Percentiles rank a stretch among this genome's conserved stretches.
Evolutionary conservation across 2,329 filamentous ascomycete species (phyloP).

Genomic region (Thelonectria rubi): DNA sequence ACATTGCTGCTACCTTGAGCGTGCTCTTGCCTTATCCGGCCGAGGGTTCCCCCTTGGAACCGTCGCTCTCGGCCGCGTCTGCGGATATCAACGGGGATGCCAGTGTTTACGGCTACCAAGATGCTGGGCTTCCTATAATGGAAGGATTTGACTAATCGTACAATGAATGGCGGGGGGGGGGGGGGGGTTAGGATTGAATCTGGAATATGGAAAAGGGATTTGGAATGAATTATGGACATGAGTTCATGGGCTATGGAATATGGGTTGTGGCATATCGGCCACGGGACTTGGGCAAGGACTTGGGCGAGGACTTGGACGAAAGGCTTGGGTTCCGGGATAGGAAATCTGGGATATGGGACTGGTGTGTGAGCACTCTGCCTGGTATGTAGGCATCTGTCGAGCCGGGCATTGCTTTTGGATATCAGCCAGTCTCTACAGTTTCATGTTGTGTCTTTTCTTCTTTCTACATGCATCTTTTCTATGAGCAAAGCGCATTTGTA

Average conservation of each 20-base stretch:
- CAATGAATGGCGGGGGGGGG: no score
- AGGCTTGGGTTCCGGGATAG: no score
- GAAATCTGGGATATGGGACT: background rate
- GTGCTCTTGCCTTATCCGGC: conserved; percentile 30
- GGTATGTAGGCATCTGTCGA: background rate
- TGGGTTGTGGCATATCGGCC: background rate
- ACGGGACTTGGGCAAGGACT: no score
- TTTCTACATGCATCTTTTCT: background rate
- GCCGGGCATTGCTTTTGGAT: background rate
- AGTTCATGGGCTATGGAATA: background rate
- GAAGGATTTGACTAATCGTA: background rate
- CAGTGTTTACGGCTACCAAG: background rate
- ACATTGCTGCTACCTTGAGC: conserved; percentile 30
- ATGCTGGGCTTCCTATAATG: background rate
- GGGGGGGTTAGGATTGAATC: no score
- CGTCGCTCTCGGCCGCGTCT: background rate
- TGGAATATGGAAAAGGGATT: background rate
- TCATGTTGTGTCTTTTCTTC: background rate
- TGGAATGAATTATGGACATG: background rate
- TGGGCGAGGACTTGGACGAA: no score
- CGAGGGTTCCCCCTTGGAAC: conserved; percentile 4
- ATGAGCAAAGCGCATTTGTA: no score
- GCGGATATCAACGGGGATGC: background rate
- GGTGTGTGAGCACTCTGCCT: background rate
- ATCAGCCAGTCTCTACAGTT: background rate